These are phyloP conservation scores for Phytopythium cucurbitacearum DNA, from an alignment of 352 stramenopile species.

Conservation along the genomic window DNA sequence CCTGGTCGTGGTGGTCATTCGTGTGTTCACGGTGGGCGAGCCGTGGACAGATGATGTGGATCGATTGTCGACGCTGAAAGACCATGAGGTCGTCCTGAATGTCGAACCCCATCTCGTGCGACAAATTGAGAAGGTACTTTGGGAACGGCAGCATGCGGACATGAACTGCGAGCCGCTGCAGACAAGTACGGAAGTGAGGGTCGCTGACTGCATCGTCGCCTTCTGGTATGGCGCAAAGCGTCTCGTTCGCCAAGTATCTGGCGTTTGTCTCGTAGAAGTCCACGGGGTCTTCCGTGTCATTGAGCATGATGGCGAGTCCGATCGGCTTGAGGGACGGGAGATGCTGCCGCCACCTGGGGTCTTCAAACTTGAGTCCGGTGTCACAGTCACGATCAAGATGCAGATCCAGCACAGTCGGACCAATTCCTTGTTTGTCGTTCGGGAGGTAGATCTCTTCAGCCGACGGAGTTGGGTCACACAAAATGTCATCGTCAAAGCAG, in stretches of 20 bases:
- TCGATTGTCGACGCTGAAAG: constrained; percentile 66
- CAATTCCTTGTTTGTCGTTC: constrained; percentile 59
- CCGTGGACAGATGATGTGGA: constrained; percentile 81
- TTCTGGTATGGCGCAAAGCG: constrained; percentile 19
- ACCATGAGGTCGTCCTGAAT: constrained; percentile 50
- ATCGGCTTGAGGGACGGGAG: constrained; percentile 77
- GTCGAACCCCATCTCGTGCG: constrained; percentile 79
- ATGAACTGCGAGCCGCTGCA: constrained; percentile 76
- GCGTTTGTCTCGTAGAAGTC: constrained; percentile 63
- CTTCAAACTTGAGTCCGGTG: constrained; percentile 83
- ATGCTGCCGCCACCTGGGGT: constrained; percentile 81
- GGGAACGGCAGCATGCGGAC: constrained; percentile 84
- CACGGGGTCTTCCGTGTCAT: constrained; percentile 68
- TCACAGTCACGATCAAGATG: constrained; percentile 67
- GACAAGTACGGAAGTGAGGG: constrained; percentile 53
- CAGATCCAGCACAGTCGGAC: constrained; percentile 67
- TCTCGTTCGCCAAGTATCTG: constrained; percentile 69
- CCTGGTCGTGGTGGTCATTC: constrained; percentile 82
- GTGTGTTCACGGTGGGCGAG: constrained; percentile 81
- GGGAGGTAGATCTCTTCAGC: constrained; percentile 85
- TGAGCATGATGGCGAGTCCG: constrained; percentile 74
- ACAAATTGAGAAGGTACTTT: constrained; percentile 75
- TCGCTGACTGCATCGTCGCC: constrained; percentile 15
- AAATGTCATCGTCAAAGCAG: constrained; percentile 85
- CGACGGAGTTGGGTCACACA: constrained; percentile 75